Percentiles rank a stretch among this genome's conserved stretches.
Conservation (phyloP, 176 grass and related monocot species). For the Zizania latifolia region DNA sequence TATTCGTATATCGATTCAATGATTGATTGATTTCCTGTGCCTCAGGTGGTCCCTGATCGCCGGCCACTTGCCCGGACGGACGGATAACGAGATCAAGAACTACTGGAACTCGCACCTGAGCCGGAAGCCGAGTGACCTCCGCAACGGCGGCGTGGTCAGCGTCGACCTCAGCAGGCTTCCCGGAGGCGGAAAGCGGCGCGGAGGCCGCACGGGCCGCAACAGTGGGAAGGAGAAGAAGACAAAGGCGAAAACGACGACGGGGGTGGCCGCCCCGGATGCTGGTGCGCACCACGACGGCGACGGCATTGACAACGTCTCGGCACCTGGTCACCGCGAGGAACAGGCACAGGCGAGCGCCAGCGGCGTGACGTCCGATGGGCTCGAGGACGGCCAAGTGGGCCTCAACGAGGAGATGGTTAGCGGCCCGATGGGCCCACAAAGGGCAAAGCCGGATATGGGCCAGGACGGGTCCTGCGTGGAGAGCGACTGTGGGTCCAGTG, state of each 20-base stretch:
- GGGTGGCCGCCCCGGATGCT: background rate
- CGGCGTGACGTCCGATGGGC: constrained; percentile 28
- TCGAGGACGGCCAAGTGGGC: background rate
- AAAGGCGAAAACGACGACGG: background rate
- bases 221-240: background rate
- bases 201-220: constrained; percentile 15
- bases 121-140: background rate
- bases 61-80: constrained; percentile 48
- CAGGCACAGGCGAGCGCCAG: constrained; percentile 36
- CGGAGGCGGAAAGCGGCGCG: constrained; percentile 35
- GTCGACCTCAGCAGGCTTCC: constrained; percentile 46
- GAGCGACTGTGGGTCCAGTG: background rate
- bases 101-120: constrained; percentile 62
- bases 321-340: constrained; percentile 20
- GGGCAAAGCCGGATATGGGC: background rate
- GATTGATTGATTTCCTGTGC: background rate
- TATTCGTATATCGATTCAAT: no score
- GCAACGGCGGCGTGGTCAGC: background rate
- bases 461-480: background rate
- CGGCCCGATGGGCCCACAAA: background rate
- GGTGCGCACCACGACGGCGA: background rate
- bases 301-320: background rate
- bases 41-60: constrained; percentile 64
- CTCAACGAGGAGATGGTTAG: constrained; percentile 31
- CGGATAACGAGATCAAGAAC: constrained; percentile 60